Evolutionary conservation across 2,329 filamentous ascomycete genomes (phyloP), one percentile per base, ranked within the genome.

Genomic region (Hymenoscyphus scutula): DNA sequence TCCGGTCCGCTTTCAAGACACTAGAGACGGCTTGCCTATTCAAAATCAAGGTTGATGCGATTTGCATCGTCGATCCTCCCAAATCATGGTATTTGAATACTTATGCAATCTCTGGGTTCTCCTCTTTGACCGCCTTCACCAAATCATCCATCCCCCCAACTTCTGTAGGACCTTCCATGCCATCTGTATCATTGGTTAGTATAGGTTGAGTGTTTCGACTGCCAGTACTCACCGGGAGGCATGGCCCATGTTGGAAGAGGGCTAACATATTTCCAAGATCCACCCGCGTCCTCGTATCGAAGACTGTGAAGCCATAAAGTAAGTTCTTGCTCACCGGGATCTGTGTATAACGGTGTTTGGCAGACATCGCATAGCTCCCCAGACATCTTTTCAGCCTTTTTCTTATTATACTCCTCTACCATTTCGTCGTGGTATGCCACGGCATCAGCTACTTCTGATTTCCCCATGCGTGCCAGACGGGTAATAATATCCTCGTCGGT

Each of bases 391-490:
- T 99, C 95, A 1, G 93, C 94, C 71, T 94, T 93, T 71, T 88
- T 86, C 77, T 93, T 92, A 73, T 97, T 87, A 75, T 98, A 98
- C 61, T 89, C 83, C 69, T 93, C 89, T 41, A 97, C 89, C 86
- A 97, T 93, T 70, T 95, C 91, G 73, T 97, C 91, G 73, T 97
- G 91, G 77, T 97, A 98, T 1, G 91, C 91, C 19, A 96, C 89
- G 0, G 95, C 92, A 71, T 96, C 89, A 1, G 94, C 91, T 8
- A 94, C 86, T 70, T 99, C 93, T 17, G 92, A 88, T 76, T 98
- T 98, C 68, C 95, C 95, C 92, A 99, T 97, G 34, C 88, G 86
- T 34, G 88, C 87, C 3, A 99, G 83, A 1, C 92, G 86, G 23
- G 87, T 88, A 74, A 99, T 93, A 69, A 99, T 89, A 73, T 96